Conservation (phyloP, 495 filamentous ascomycete species). For the Aspergillus olivimuriae region DNA sequence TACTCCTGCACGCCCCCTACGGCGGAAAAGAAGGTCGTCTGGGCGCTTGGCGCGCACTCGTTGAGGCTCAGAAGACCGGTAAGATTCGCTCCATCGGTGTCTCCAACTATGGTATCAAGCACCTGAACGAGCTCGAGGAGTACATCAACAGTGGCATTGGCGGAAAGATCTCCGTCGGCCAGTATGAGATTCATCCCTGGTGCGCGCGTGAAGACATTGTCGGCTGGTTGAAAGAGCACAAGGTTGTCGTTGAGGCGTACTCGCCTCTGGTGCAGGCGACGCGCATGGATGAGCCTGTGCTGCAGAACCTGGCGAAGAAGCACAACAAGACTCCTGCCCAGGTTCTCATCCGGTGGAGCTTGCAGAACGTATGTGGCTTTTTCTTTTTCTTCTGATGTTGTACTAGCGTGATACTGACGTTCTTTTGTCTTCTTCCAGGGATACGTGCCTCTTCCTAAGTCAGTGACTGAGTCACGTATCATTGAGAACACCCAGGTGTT, state of each 20-base stretch:
- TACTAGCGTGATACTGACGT: slow-evolving; percentile 12
- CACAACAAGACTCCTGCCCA: slow-evolving; percentile 70
- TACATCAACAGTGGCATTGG: slow-evolving; percentile 70
- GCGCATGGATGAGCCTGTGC: slow-evolving; percentile 56
- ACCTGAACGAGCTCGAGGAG: slow-evolving; percentile 58
- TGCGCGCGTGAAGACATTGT: slow-evolving; percentile 69
- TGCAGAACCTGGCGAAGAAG: slow-evolving; percentile 58
- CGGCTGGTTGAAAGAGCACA: slow-evolving; percentile 63
- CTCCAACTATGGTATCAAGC: slow-evolving; percentile 49
- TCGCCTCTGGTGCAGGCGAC: slow-evolving; percentile 66
- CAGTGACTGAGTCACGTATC: slow-evolving; percentile 52
- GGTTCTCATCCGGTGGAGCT: slow-evolving; percentile 77
- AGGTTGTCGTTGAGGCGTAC: slow-evolving; percentile 74
- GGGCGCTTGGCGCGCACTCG: slow-evolving; percentile 49
- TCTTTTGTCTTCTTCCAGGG: slow-evolving; percentile 54
- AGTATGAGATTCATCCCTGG: slow-evolving; percentile 91
- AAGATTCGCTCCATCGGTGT: slow-evolving; percentile 49
- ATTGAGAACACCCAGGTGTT: slow-evolving; percentile 71
- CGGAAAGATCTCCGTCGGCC: slow-evolving; percentile 72
- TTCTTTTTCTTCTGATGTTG: background rate
- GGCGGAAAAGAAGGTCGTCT: slow-evolving; percentile 43
- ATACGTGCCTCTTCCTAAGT: slow-evolving; percentile 59
- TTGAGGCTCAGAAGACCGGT: slow-evolving; percentile 48
- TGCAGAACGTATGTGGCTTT: slow-evolving; percentile 58
- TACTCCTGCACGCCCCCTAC: slow-evolving; percentile 52